Conservation (phyloP, 1,284 basidiomycete species). For the Sporisorium sorghi region DNA sequence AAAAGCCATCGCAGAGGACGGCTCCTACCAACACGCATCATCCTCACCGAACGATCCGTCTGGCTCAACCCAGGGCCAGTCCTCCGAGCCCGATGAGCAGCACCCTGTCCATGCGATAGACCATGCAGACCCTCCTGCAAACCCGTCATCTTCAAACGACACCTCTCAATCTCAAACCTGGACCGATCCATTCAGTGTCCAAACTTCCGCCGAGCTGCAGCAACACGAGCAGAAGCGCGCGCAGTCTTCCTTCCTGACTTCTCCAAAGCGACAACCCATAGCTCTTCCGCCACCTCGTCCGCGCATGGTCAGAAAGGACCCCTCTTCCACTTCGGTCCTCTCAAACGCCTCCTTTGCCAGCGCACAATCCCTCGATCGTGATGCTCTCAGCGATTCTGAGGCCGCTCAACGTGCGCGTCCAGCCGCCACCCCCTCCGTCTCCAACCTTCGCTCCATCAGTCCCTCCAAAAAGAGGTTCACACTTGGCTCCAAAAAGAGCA, state of each 20-base stretch:
- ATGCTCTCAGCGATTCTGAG: constrained; percentile 46
- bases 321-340: constrained; percentile 37
- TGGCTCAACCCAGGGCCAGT: background rate
- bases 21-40: constrained; percentile 1
- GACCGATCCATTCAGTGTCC: constrained; percentile 16
- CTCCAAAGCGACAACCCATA: constrained; percentile 8
- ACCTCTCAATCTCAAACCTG: constrained; percentile 10
- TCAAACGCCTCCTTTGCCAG: constrained; percentile 47
- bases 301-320: constrained; percentile 26
- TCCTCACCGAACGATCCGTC: background rate
- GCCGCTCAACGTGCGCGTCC: constrained; percentile 9
- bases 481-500: constrained; percentile 24
- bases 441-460: constrained; percentile 19
- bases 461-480: constrained; percentile 25
- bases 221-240: background rate
- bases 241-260: constrained; percentile 8
- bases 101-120: constrained; percentile 18
- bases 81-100: background rate
- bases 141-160: background rate
- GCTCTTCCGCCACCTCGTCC: constrained; percentile 19
- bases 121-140: background rate
- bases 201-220: background rate
- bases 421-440: constrained; percentile 14
- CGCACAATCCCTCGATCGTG: constrained; percentile 32
- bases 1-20: constrained; percentile 43